Base-by-base conservation (phyloP, 768 basidiomycete genomes). In the Suillus luteus region DNA sequence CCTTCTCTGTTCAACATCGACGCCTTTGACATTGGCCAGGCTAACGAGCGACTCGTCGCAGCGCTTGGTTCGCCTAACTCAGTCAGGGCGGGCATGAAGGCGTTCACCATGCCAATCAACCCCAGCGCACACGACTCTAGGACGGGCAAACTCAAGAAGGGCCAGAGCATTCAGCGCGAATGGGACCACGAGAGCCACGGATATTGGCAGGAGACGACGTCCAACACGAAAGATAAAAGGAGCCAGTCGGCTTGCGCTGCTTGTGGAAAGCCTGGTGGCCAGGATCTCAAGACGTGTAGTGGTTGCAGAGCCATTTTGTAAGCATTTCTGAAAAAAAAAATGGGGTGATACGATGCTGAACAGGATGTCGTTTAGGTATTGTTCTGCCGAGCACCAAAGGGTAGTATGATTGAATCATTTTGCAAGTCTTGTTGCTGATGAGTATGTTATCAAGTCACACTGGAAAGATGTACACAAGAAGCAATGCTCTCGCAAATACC, bases 211-310 rank as follows among this genome's bases (percentile, higher is more conserved):
- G 72, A 76, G 62, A 72, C 67, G 7, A 46, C 55, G 19, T 68
- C 73, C 14, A 70, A 27, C n/a, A 63, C 44, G 46, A 71, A 67
- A 54, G 75, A 76, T 55, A 66, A 65, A 52, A 61, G 64, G 49
- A 65, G 63, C 46, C 71, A 71, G 61, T 65, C 70, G 43, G 67
- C 72, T 48, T 76, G 73, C 51, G 69, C 69, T 8, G 59, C 63
- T n/a, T 76, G 74, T 59, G 74, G 74, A 51, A 76, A 73, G 62
- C 74, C 75, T 59, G 72, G 63, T 17, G 71, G 67, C 19, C 64
- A 62, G 9, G 64, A 65, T 24, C 62, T 76, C 22, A 76, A 73
- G 61, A 63, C 66, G 17, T 76, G 75, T 40, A 60, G 67, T 44
- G 73, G 71, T 1, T 75, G 73, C 58, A 68, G 69, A n/a, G 63